Conservation (phyloP, 176 grass and related monocot genomes). For the Bonia amplexicaulis region DNA sequence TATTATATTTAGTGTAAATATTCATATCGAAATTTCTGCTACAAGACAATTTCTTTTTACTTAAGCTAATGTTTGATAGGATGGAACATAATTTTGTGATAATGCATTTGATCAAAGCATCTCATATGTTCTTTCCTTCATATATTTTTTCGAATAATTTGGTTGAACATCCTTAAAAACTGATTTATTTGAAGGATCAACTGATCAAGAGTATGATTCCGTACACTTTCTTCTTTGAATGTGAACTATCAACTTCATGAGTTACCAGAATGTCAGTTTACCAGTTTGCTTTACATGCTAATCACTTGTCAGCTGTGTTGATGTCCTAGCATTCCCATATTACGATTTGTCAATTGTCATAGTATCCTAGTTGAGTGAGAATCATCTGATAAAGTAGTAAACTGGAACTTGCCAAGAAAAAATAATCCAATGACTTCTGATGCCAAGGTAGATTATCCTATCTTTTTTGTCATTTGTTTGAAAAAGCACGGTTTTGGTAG, state of each 20-base stretch:
- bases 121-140: background rate
- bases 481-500: too few relatives aligned
- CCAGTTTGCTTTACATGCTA: background rate
- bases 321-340: background rate
- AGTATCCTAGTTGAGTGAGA: too few relatives aligned
- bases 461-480: too few relatives aligned
- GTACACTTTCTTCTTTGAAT: background rate
- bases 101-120: constrained; percentile 13
- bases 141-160: background rate
- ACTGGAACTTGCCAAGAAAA: too few relatives aligned
- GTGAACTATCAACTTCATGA: too few relatives aligned
- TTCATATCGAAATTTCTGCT: background rate
- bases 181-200: background rate
- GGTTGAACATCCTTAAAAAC: background rate
- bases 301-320: background rate
- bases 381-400: too few relatives aligned
- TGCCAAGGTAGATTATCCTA: too few relatives aligned
- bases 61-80: background rate
- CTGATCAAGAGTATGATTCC: background rate
- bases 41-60: background rate
- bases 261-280: too few relatives aligned
- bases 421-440: too few relatives aligned
- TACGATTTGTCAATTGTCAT: background rate
- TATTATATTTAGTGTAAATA: constrained; percentile 17
- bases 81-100: background rate